These are phyloP conservation scores for Cadophora sp. DNA, from an alignment of 2,329 filamentous ascomycete species.

Conservation along the genomic window DNA sequence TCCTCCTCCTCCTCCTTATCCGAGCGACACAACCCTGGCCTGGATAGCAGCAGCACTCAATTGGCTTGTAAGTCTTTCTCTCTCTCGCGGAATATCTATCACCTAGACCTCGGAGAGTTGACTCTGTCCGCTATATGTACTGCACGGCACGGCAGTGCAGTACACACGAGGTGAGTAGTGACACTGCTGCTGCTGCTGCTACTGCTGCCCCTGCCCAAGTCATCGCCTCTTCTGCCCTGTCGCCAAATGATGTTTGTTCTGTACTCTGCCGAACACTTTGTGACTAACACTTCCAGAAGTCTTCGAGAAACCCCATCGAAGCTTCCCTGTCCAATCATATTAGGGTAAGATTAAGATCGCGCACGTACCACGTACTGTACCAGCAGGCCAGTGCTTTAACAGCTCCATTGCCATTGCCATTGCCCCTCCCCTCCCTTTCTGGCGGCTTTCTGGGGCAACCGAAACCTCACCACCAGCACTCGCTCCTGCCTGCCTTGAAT, in stretches of 20 bases:
- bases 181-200: constrained; percentile 9
- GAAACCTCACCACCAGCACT: constrained; percentile 1
- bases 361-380: background rate
- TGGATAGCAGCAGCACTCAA: background rate
- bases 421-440: constrained; percentile 13
- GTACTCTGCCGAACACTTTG: constrained; percentile 11
- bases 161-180: background rate
- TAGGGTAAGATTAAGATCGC: background rate
- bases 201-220: too few species aligned
- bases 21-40: background rate
- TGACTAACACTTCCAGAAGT: constrained; percentile 18
- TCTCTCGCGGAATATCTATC: background rate
- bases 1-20: background rate
- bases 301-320: constrained; percentile 18
- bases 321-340: constrained; percentile 12
- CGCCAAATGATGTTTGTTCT: background rate
- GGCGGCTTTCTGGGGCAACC: background rate
- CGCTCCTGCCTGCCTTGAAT: constrained; percentile 1
- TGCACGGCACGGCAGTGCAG: background rate
- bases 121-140: background rate
- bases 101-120: background rate
- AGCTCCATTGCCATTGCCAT: constrained; percentile 13
- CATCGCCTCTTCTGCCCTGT: background rate
- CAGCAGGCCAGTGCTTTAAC: constrained; percentile 8
- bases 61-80: background rate